Evolutionary conservation across 2,329 filamentous ascomycete species (phyloP).

Genomic region (Colletotrichum australisinense): DNA sequence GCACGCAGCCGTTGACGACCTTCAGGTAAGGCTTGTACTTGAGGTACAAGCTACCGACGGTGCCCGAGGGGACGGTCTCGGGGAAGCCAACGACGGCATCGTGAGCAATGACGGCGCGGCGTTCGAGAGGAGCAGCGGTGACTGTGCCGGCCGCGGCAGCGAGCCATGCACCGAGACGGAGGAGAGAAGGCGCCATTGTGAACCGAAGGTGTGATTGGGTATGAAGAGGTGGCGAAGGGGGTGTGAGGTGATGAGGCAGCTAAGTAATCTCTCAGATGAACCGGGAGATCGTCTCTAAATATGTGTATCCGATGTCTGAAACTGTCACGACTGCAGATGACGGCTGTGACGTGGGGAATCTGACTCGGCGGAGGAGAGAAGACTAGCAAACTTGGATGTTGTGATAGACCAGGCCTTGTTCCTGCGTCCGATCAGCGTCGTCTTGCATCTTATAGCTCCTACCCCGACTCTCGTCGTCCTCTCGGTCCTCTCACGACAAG

Average conservation of each 20-base stretch:
- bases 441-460: conserved; percentile 22
- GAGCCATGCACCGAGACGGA: conserved; percentile 34
- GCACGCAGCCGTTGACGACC: conserved; percentile 70
- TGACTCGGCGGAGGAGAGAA: conserved; percentile 5
- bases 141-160: conserved; percentile 27
- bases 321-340: conserved; percentile 19
- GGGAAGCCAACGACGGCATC: conserved; percentile 47
- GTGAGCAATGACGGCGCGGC: conserved; percentile 44
- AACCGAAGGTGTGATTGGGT: neutral
- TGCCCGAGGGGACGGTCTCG: conserved; percentile 44
- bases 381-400: neutral
- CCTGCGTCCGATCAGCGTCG: conserved; percentile 19
- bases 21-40: conserved; percentile 49
- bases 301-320: conserved; percentile 22
- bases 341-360: conserved; percentile 8
- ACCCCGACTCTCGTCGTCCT: neutral
- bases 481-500: neutral
- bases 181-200: conserved; percentile 33
- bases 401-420: neutral
- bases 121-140: conserved; percentile 40
- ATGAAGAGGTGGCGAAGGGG: neutral
- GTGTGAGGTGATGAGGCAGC: neutral
- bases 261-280: conserved; percentile 12
- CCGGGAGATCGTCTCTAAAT: conserved; percentile 24
- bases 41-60: conserved; percentile 43